Conservation (phyloP, 2,329 filamentous ascomycete species). For the Colletotrichum graminicola region DNA sequence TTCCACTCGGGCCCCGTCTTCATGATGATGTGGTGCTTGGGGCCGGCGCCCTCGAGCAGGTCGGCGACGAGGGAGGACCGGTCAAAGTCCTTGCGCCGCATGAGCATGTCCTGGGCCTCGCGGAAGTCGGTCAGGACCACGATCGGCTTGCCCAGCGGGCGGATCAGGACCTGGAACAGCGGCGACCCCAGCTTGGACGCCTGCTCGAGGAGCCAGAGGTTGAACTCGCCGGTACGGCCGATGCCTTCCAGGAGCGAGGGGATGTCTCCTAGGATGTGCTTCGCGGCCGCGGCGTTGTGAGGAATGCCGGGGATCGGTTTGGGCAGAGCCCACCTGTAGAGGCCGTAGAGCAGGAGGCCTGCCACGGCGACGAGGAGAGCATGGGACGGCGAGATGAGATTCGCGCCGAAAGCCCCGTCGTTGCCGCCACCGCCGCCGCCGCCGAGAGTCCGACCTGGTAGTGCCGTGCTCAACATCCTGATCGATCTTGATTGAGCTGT, state of each 20-base stretch:
- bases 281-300: constrained; percentile 54
- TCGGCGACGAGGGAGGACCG: constrained; percentile 46
- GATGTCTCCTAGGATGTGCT: constrained; percentile 56
- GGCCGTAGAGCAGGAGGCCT: background rate
- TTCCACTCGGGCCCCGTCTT: constrained; percentile 50
- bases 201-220: constrained; percentile 30
- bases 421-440: background rate
- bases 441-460: constrained; percentile 5
- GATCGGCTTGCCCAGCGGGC: constrained; percentile 57
- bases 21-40: constrained; percentile 50
- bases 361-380: background rate
- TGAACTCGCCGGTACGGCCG: constrained; percentile 44
- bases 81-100: constrained; percentile 61
- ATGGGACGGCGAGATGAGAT: background rate
- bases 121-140: constrained; percentile 56
- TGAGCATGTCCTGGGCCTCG: constrained; percentile 56
- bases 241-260: constrained; percentile 55
- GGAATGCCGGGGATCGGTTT: constrained; percentile 61
- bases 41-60: constrained; percentile 50
- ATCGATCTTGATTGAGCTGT: background rate
- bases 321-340: constrained; percentile 48
- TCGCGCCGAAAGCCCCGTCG: background rate
- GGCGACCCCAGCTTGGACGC: constrained; percentile 52
- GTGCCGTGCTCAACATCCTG: constrained; percentile 13
- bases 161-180: constrained; percentile 61